phyloP scores from a whole-genome alignment of 1,139 yeast genomes.

The Candida sp. region DNA sequence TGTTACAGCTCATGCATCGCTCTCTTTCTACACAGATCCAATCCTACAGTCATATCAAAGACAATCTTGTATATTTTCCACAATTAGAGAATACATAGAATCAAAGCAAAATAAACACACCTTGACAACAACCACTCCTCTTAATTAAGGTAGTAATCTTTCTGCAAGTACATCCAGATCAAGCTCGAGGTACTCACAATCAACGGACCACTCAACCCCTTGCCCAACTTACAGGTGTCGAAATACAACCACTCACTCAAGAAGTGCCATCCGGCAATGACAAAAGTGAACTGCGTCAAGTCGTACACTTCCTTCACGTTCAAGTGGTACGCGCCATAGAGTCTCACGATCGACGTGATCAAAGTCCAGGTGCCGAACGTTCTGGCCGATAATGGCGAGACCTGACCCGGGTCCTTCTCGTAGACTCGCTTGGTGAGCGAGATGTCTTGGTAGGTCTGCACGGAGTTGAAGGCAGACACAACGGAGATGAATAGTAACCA shows the following conservation, averaged over 20 bases:
- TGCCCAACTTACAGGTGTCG: constrained; percentile 82
- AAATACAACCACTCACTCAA: constrained; percentile 81
- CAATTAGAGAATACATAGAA: no score
- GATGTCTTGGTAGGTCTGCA: constrained; percentile 72
- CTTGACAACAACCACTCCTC: not conserved
- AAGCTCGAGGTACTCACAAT: constrained; percentile 61
- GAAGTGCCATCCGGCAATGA: constrained; percentile 86
- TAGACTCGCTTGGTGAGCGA: constrained; percentile 81
- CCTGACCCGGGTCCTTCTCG: constrained; percentile 40
- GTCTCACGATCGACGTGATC: constrained; percentile 81
- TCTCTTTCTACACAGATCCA: no score
- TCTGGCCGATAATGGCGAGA: constrained; percentile 84
- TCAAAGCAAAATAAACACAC: no score
- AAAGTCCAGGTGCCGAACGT: constrained; percentile 99
- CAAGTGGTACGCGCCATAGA: constrained; percentile 84
- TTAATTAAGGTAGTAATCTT: constrained; percentile 44
- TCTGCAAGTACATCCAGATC: constrained; percentile 64
- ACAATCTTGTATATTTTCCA: no score
- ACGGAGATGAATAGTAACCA: constrained; percentile 70
- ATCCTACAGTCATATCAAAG: no score
- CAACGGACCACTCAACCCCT: constrained; percentile 89
- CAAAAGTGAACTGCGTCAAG: constrained; percentile 81
- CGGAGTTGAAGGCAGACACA: constrained; percentile 88
- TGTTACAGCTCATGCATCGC: no score
- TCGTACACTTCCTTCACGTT: constrained; percentile 72